Conservation (phyloP, 345 rosid species). For the Streptanthus diversifolius region DNA sequence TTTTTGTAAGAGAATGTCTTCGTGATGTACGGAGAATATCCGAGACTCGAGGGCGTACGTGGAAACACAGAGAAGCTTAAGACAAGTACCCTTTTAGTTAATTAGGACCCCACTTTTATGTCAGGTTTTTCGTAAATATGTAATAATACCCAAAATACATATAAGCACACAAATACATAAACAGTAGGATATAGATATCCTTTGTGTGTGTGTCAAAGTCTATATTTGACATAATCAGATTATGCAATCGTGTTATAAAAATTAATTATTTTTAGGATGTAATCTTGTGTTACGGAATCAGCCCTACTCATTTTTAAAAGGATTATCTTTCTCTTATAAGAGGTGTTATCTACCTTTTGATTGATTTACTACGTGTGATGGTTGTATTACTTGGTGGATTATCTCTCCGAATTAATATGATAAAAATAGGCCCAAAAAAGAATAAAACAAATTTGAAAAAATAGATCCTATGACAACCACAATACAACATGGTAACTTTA, state of each 20-base stretch:
- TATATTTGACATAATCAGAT: too few relatives aligned
- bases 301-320: too few relatives aligned
- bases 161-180: background rate
- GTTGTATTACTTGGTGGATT: background rate
- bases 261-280: too few relatives aligned
- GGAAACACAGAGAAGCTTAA: constrained; percentile 1
- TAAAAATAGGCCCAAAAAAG: background rate
- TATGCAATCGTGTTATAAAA: too few relatives aligned
- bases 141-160: background rate
- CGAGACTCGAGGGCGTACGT: constrained; percentile 6
- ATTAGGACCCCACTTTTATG: background rate
- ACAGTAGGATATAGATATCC: background rate
- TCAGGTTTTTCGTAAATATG: background rate
- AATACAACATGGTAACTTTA: background rate
- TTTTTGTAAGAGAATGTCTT: background rate
- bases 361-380: too few relatives aligned
- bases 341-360: too few relatives aligned
- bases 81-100: background rate
- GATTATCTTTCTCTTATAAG: too few relatives aligned
- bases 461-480: background rate
- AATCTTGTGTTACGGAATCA: background rate
- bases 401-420: background rate
- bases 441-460: background rate
- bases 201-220: background rate
- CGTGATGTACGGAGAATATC: constrained; percentile 13